phyloP scores from a whole-genome alignment of 192 early-diverging fungal species.

The Thamnidium elegans region DNA sequence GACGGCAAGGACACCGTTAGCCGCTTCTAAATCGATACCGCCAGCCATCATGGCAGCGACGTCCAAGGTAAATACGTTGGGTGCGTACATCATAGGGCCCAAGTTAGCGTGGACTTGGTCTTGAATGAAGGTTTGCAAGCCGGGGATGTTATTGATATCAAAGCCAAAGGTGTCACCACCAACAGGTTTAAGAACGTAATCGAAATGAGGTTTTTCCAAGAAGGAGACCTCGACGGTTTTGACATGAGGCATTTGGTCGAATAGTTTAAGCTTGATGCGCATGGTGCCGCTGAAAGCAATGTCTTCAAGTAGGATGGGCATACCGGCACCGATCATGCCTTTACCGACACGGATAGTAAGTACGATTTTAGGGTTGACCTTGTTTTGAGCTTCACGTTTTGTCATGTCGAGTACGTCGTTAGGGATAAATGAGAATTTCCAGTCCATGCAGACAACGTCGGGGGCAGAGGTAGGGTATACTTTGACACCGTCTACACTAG shows the following conservation, averaged over 20 bases:
- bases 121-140: slow-evolving; percentile 71
- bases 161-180: slow-evolving; percentile 79
- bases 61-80: slow-evolving; percentile 78
- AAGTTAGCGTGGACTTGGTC: slow-evolving; percentile 68
- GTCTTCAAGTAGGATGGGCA: slow-evolving; percentile 83
- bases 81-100: slow-evolving; percentile 81
- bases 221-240: slow-evolving; percentile 80
- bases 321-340: slow-evolving; percentile 78
- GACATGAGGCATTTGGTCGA: slow-evolving; percentile 82
- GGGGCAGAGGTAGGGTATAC: slow-evolving; percentile 70
- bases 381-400: slow-evolving; percentile 55
- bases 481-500: slow-evolving; percentile 66
- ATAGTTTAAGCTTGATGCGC: slow-evolving; percentile 78
- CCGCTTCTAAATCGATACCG: slow-evolving; percentile 54
- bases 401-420: slow-evolving; percentile 77
- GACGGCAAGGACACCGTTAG: slow-evolving; percentile 84
- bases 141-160: slow-evolving; percentile 88
- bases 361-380: slow-evolving; percentile 85
- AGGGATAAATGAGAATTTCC: slow-evolving; percentile 80
- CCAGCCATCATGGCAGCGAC: slow-evolving; percentile 74
- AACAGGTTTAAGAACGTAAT: slow-evolving; percentile 88
- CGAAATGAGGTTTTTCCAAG: slow-evolving; percentile 75
- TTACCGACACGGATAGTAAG: slow-evolving; percentile 83
- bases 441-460: slow-evolving; percentile 77
- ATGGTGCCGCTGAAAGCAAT: slow-evolving; percentile 78